Base-by-base conservation (phyloP, 2,329 filamentous ascomycete genomes). In the Cladosporium sphaerospermum region DNA sequence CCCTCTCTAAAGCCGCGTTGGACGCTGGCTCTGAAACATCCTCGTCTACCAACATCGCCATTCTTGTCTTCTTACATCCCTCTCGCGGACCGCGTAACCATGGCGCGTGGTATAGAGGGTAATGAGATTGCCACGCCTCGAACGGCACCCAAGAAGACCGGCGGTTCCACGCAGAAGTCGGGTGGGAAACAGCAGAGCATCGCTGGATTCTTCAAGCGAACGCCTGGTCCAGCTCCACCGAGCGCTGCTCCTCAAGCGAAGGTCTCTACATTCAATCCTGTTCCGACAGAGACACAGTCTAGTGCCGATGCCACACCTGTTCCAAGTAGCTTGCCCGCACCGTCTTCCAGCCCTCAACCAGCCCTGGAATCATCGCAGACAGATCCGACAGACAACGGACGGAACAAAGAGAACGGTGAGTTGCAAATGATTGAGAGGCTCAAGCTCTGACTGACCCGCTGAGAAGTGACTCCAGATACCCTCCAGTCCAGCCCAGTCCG, bases 251-350 rank as follows among this genome's bases (percentile, higher is more conserved):
- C 67, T 34, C 66, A 69, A 4, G 57, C 57, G 8, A 65, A 63
- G 49, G 64, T 68, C 39, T 55, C 61, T 42, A 55, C 66, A 63
- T 48, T 47, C 39, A 49, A 44, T 14, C 39, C 50, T 19, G 50
- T 7, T 67, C 72, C 53, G 50, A 60, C 39, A 45, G 52, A 39
- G 34, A 31, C 55, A 9, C 45, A 43, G 11, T 59, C 58, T 11
- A 62, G 54, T 34, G 53, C 75, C 36, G 76, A 76, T 54, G 73
- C 85, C 54, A 91, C 89, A 0, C 89, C 89, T 3, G 81, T 86
- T 5, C 86, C 89, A 4, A 95, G 88, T 69, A 95, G 89, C 70
- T 89, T 95, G 70, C 80, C 79, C 11, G 42, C 87, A 0, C 88
- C 89, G 4, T 80, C 86, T 5, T 87, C 89, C 3, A 95, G 89